Evolutionary conservation across 2,329 filamentous ascomycete species (phyloP).

Genomic region (Shiraia bambusicola): DNA sequence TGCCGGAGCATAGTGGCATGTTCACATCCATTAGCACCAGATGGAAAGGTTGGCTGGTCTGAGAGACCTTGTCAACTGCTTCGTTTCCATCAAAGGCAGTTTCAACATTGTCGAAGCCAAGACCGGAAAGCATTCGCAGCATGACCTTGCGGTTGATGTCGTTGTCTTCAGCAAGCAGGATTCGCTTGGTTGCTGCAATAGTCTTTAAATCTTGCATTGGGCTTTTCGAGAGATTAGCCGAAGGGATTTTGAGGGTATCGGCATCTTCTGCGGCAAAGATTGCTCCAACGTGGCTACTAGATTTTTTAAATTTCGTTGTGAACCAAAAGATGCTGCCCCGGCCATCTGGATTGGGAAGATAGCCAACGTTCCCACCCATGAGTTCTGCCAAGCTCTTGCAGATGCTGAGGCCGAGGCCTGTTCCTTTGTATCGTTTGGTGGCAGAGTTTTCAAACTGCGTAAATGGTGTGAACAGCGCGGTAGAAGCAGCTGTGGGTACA

Average conservation of each 20-base stretch:
- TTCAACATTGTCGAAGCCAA: conserved; percentile 37
- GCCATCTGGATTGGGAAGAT: conserved; percentile 49
- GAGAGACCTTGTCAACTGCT: conserved; percentile 39
- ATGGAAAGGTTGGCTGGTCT: conserved; percentile 22
- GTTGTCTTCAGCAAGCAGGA: conserved; percentile 53
- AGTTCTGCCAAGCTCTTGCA: conserved; percentile 59
- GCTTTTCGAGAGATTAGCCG: conserved; percentile 6
- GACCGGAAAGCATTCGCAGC: conserved; percentile 48
- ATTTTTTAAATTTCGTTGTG: conserved; percentile 42
- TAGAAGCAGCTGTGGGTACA: conserved; percentile 48
- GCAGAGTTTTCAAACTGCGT: conserved; percentile 57
- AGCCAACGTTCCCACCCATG: conserved; percentile 58
- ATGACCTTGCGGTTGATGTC: conserved; percentile 52
- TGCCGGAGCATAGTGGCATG: conserved; percentile 39
- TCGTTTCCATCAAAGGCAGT: conserved; percentile 47
- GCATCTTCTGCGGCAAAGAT: conserved; percentile 14
- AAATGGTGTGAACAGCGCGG: conserved; percentile 58
- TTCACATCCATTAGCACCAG: conserved; percentile 42
- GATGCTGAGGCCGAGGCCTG: conserved; percentile 59
- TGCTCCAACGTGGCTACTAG: conserved; percentile 22
- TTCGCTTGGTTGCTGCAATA: conserved; percentile 23
- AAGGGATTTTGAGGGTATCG: conserved; percentile 7
- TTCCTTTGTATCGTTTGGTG: conserved; percentile 58
- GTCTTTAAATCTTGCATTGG: conserved; percentile 25
- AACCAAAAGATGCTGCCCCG: conserved; percentile 57